Evolutionary conservation across 1,284 basidiomycete species (phyloP).

Genomic region (Termitomyces sp.): DNA sequence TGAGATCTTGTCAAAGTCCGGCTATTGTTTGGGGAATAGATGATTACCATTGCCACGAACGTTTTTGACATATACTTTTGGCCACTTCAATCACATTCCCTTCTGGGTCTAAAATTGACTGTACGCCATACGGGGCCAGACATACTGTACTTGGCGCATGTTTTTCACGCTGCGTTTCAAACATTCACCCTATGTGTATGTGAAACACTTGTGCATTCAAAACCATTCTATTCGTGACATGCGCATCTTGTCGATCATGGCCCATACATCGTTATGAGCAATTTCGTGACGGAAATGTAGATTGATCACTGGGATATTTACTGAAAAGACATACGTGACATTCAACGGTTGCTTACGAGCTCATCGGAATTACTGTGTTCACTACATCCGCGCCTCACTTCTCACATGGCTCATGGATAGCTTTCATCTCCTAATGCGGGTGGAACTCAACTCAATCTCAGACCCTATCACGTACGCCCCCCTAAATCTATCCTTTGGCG

Average conservation of each 20-base stretch:
- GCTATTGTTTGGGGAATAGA: too few relatives aligned
- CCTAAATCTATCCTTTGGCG: not conserved
- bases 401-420: not conserved
- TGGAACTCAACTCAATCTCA: not conserved
- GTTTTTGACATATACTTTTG: too few relatives aligned
- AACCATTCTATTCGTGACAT: not conserved
- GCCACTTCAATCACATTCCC: not conserved
- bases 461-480: not conserved
- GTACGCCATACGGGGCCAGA: too few relatives aligned
- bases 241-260: not conserved
- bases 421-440: not conserved
- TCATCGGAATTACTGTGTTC: not conserved
- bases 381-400: not conserved
- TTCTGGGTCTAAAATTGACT: not conserved
- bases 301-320: not conserved
- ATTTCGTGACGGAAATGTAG: too few relatives aligned
- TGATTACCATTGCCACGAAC: not conserved
- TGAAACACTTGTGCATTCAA: not conserved
- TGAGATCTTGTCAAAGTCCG: not conserved
- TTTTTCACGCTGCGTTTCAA: not conserved
- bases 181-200: not conserved
- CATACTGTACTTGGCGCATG: not conserved
- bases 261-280: not conserved
- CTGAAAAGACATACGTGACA: not conserved
- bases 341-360: not conserved